These are phyloP conservation scores for Erythrophleum fordii DNA, from an alignment of 306 rosid species.

Conservation along the genomic window DNA sequence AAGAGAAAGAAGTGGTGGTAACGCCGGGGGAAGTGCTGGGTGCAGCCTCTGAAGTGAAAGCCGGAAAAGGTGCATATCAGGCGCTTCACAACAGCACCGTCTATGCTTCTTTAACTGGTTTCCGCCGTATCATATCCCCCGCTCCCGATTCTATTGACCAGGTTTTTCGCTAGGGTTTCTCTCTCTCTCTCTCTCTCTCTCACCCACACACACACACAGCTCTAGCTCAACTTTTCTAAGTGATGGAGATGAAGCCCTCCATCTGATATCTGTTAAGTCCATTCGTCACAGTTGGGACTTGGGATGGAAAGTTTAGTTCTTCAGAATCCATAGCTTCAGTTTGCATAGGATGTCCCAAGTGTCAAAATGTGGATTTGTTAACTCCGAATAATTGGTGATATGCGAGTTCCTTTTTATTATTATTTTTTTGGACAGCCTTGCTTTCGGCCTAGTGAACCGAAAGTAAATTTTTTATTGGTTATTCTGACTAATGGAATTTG, in stretches of 20 bases:
- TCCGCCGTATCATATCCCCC: slow-evolving; percentile 65
- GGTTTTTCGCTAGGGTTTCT: slow-evolving; percentile 44
- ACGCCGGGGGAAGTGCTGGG: slow-evolving; percentile 88
- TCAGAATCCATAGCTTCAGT: neutral
- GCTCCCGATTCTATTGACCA: slow-evolving; percentile 64
- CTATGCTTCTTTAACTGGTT: slow-evolving; percentile 84
- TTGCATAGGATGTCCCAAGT: neutral
- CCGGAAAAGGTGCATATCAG: slow-evolving; percentile 67
- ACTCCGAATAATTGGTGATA: neutral
- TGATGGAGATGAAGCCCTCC: neutral
- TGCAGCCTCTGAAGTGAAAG: slow-evolving; percentile 52
- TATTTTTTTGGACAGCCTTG: too few species aligned
- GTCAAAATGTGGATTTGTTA: neutral
- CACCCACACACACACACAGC: too few species aligned
- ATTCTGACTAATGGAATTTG: neutral
- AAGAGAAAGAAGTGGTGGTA: slow-evolving; percentile 53
- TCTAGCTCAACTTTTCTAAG: neutral
- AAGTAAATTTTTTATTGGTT: too few species aligned
- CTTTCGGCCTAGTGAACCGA: neutral
- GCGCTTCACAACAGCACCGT: slow-evolving; percentile 50
- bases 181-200: neutral
- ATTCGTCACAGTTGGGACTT: neutral
- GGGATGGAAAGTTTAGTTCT: neutral
- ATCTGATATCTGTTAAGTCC: neutral
- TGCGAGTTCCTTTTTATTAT: too few species aligned